A percentile compares a stretch with the other conserved stretches of the same genome.
phyloP scores from a whole-genome alignment of 2,329 filamentous ascomycete genomes.

The Paraphaeosphaeria sporulosa region DNA sequence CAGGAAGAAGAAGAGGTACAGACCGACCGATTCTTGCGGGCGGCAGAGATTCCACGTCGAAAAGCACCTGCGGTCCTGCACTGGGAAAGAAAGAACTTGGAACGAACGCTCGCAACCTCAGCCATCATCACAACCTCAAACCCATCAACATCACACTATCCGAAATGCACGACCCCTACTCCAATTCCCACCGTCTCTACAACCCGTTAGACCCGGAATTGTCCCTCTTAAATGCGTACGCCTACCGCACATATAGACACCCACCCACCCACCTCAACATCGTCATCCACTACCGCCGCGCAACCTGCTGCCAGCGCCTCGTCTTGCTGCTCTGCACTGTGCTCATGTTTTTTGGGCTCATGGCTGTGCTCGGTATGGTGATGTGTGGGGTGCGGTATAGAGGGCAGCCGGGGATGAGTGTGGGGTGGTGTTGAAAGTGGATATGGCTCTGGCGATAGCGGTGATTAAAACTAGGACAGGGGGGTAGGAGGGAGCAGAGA shows the following conservation, averaged over 20 bases:
- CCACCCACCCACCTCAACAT: background rate
- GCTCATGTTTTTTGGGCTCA: background rate
- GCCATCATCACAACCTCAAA: too few relatives aligned
- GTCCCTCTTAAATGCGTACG: background rate
- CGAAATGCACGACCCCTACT: background rate
- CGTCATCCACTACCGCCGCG: background rate
- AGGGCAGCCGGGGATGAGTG: background rate
- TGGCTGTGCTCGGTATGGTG: background rate
- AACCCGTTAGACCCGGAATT: background rate
- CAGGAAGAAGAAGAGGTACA: background rate
- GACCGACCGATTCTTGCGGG: too few relatives aligned
- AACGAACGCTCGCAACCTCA: too few relatives aligned
- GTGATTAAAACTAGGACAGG: background rate
- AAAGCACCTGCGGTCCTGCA: too few relatives aligned
- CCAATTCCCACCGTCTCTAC: too few relatives aligned
- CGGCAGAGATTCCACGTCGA: too few relatives aligned
- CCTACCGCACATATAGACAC: background rate
- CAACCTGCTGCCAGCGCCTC: background rate
- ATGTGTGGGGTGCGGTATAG: background rate
- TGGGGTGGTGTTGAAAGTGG: conserved; percentile 3
- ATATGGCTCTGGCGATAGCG: background rate
- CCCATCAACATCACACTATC: background rate
- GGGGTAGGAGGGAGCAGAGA: background rate
- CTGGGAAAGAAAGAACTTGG: too few relatives aligned
- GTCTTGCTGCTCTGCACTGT: background rate